Percentiles rank a stretch among this genome's conserved stretches.
phyloP scores from a whole-genome alignment of 2,329 filamentous ascomycete species.

The Cordyceps cateniannulata region DNA sequence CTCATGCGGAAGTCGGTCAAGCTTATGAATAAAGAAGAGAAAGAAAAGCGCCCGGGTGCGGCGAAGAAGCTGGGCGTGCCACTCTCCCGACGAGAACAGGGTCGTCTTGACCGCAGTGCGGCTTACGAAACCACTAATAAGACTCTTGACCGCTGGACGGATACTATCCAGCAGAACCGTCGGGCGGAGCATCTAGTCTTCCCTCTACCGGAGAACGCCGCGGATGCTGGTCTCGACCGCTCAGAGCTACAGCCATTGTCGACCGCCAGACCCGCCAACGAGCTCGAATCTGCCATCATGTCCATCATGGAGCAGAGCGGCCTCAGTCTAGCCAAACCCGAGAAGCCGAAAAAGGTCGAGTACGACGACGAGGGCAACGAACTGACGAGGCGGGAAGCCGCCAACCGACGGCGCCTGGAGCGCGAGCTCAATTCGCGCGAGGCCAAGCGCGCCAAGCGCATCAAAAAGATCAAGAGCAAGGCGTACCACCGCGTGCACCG shows the following conservation, averaged over 20 bases:
- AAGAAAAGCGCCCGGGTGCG: conserved; percentile 37
- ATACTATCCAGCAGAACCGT: conserved; percentile 91
- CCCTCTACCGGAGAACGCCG: conserved; percentile 69
- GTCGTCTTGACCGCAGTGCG: conserved; percentile 70
- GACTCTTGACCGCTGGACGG: conserved; percentile 83
- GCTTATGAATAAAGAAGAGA: conserved; percentile 59
- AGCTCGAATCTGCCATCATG: conserved; percentile 80
- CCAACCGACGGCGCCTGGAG: conserved; percentile 68
- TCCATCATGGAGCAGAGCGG: conserved; percentile 88
- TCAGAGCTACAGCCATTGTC: conserved; percentile 61
- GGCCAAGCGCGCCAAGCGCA: conserved; percentile 78
- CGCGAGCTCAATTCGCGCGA: conserved; percentile 84
- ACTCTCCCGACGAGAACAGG: conserved; percentile 78
- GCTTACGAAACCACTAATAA: conserved; percentile 91
- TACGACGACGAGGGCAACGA: conserved; percentile 67
- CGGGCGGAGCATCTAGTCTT: conserved; percentile 87
- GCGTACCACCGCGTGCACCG: conserved; percentile 87
- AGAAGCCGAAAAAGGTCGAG: conserved; percentile 49
- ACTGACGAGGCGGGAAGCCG: conserved; percentile 62
- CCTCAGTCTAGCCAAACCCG: conserved; percentile 45
- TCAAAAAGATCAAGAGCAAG: conserved; percentile 99
- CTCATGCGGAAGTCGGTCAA: conserved; percentile 74
- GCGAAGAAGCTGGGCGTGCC: conserved; percentile 73
- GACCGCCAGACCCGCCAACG: conserved; percentile 60
- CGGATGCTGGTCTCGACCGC: conserved; percentile 51